A percentile compares a stretch with the other conserved stretches of the same genome.
These are phyloP conservation scores for Neurospora sp. DNA, from an alignment of 495 filamentous ascomycete species.

Conservation along the genomic window DNA sequence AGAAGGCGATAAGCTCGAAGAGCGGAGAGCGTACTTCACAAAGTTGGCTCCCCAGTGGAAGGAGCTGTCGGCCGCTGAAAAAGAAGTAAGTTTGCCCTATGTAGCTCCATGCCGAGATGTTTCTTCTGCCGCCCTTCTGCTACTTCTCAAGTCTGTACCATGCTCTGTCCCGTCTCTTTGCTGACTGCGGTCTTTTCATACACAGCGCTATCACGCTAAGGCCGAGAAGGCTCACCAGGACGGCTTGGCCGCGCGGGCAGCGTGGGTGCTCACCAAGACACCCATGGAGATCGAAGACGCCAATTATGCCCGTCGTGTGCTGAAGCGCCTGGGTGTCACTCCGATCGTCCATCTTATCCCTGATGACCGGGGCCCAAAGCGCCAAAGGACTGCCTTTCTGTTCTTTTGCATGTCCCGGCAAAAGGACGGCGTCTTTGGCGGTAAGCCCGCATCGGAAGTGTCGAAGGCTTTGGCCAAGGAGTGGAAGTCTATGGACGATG, in stretches of 20 bases:
- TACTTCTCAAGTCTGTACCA: background rate
- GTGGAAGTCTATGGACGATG: slow-evolving; percentile 41
- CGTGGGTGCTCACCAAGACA: slow-evolving; percentile 52
- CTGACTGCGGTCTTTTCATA: background rate
- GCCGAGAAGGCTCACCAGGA: slow-evolving; percentile 38
- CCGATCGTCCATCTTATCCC: slow-evolving; percentile 19
- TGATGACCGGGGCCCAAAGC: slow-evolving; percentile 53
- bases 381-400: slow-evolving; percentile 25
- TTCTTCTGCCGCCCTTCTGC: background rate
- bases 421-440: slow-evolving; percentile 37
- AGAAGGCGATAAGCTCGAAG: background rate
- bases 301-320: slow-evolving; percentile 48
- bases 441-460: slow-evolving; percentile 19
- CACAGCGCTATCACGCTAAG: slow-evolving; percentile 31
- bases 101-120: background rate
- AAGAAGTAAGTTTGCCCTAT: slow-evolving; percentile 18
- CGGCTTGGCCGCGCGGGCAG: slow-evolving; percentile 35
- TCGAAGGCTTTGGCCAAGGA: slow-evolving; percentile 30
- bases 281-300: slow-evolving; percentile 48
- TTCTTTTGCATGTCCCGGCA: slow-evolving; percentile 39
- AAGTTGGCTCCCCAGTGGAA: slow-evolving; percentile 12
- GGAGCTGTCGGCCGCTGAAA: slow-evolving; percentile 16
- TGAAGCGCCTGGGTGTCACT: slow-evolving; percentile 25
- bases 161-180: background rate
- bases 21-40: background rate